Evolutionary conservation across 1,284 basidiomycete species (phyloP).

Genomic region (Fomitopsis palustris): DNA sequence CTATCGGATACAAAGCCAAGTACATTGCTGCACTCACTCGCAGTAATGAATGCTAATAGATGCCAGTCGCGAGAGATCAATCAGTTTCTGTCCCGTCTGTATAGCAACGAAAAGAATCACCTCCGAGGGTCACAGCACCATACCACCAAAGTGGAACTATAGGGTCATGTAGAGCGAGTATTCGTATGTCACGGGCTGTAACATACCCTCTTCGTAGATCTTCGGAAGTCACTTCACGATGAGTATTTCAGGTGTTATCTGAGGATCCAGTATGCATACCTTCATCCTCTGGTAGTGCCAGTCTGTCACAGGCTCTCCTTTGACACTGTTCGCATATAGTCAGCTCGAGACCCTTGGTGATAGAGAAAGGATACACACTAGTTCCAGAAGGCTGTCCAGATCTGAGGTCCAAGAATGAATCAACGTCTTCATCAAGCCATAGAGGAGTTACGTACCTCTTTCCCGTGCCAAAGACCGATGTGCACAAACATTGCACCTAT

Average conservation of each 20-base stretch:
- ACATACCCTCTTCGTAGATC: conserved; percentile 33
- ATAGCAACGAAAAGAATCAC: background rate
- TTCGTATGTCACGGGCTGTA: no score
- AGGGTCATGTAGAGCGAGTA: conserved; percentile 28
- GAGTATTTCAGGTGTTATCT: no score
- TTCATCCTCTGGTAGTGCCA: conserved; percentile 6
- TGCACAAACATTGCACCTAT: conserved; percentile 30
- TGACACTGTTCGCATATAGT: background rate
- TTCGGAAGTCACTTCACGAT: background rate
- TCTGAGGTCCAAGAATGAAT: background rate
- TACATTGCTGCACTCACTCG: background rate
- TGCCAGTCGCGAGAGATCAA: background rate
- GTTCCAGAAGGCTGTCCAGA: conserved; percentile 31
- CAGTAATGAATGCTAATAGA: conserved; percentile 40
- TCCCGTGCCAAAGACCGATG: conserved; percentile 48
- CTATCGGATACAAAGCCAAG: no score
- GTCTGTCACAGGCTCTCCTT: background rate
- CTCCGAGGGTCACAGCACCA: conserved; percentile 28
- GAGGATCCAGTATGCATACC: background rate
- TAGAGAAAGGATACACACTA: conserved; percentile 5
- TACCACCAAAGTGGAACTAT: conserved; percentile 47
- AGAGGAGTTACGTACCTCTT: conserved; percentile 30
- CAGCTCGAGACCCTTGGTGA: background rate
- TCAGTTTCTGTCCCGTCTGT: background rate
- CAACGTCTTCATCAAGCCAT: background rate